These are phyloP conservation scores for Aspergillus brunneoviolaceus DNA, from an alignment of 2,329 filamentous ascomycete genomes.

Conservation along the genomic window DNA sequence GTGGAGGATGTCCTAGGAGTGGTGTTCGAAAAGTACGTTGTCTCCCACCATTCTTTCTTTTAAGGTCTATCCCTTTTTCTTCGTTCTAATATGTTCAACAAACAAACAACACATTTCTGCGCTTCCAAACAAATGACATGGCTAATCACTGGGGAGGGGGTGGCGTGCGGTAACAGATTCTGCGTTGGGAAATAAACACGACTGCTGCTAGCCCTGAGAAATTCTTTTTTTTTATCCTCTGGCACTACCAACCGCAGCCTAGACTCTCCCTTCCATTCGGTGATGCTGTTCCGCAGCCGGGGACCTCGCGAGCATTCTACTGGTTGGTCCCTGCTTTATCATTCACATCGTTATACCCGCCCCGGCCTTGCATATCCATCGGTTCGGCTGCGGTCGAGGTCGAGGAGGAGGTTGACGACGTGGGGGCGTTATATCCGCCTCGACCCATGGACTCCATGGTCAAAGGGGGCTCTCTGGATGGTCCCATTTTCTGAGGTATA, in stretches of 20 bases:
- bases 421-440: conserved; percentile 37
- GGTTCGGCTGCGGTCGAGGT: neutral
- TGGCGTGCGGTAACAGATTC: conserved; percentile 43
- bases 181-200: conserved; percentile 45
- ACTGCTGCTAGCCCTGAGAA: neutral
- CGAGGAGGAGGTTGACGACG: conserved; percentile 7
- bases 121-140: too few species aligned
- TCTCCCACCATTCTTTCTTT: neutral
- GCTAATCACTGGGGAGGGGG: neutral
- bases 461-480: neutral
- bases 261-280: neutral
- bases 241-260: neutral
- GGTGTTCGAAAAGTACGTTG: conserved; percentile 89
- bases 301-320: neutral
- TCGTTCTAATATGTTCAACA: neutral
- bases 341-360: conserved; percentile 33
- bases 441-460: conserved; percentile 33
- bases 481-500: neutral
- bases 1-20: conserved; percentile 95
- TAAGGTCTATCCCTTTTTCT: neutral
- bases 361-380: conserved; percentile 26
- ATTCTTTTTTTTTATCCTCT: too few species aligned
- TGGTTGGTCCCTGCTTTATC: neutral
- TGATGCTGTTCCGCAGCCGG: neutral
- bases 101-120: too few species aligned